Base-by-base conservation (phyloP, 495 filamentous ascomycete species). In the Cercophora scortea region DNA sequence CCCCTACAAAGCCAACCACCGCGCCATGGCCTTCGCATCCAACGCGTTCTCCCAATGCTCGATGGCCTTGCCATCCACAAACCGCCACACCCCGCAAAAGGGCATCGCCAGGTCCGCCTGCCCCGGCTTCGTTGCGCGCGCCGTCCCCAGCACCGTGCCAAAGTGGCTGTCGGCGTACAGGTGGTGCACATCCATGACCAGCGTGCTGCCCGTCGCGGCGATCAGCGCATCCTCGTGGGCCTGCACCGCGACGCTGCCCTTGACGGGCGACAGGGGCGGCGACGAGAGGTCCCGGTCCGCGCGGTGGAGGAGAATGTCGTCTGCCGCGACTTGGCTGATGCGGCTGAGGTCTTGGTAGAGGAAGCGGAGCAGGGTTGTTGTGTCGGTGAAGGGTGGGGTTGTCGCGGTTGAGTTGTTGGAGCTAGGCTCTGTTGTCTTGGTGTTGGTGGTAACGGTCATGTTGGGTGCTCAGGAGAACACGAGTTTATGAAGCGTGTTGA, bases 81-180 rank as follows among this genome's bases (percentile, higher is more conserved):
- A 63, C 48, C 54, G 48, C 60, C 62, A 66, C 39, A 66, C 50
- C 4, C 63, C 63, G 35, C 63, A 63, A 45, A 66, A 61, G 8
- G 58, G 42, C 15, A 59, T 47, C 12, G 50, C 56, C 8, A 64
- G 43, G 32, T 51, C 42, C 10, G 49, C 15, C 1, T 12, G 16
- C 3, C 52, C 54, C 16, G 16, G 10, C 18, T 16, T 46, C 1
- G 19, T 38, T 9, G 56, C 51, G 36, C 52, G 45, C 35, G 66
- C 12, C 1, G 36, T 41, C 0, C 65, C 65, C 48, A 61, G 38
- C 0, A 62, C 63, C 3, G 49, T 50, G 35, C 59, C 65, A 45
- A 64, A 66, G 39, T 52, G 6, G 9, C 47, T 47, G 18, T 54
- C 55, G 0, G 54, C 53, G 0, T 16, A 33, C 10, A 68, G 45